These are phyloP conservation scores for Gomphus bonarii DNA, from an alignment of 1,284 basidiomycete genomes.

Conservation along the genomic window DNA sequence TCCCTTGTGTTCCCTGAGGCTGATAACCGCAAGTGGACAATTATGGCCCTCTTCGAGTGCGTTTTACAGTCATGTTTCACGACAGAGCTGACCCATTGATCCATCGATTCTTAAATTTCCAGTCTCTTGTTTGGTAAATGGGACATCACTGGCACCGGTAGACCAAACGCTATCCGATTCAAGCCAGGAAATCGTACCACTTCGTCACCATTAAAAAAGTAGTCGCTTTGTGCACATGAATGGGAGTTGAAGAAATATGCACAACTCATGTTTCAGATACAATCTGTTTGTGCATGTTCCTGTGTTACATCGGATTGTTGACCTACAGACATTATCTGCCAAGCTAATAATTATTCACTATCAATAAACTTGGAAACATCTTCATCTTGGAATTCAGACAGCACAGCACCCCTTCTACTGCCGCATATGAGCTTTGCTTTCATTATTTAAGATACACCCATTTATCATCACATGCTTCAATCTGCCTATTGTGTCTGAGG, in stretches of 20 bases:
- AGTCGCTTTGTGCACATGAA: background rate
- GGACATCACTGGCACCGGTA: constrained; percentile 3
- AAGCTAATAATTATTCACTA: background rate
- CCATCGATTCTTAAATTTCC: background rate
- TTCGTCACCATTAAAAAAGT: background rate
- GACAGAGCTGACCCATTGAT: background rate
- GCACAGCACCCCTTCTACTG: background rate
- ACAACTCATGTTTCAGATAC: background rate
- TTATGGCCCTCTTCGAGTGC: constrained; percentile 80
- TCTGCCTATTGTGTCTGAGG: constrained; percentile 43
- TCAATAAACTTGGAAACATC: background rate
- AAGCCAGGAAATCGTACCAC: background rate
- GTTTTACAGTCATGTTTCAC: constrained; percentile 22
- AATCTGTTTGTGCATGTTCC: background rate
- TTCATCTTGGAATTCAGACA: background rate
- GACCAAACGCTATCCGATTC: constrained; percentile 1
- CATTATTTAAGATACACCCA: background rate
- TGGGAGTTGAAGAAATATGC: background rate
- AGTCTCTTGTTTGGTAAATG: constrained; percentile 10
- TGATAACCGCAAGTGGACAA: constrained; percentile 92
- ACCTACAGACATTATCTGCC: background rate
- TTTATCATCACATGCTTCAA: background rate
- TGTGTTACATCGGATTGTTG: background rate
- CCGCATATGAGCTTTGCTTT: background rate
- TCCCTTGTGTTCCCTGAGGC: constrained; percentile 69